Evolutionary conservation across 2,329 filamentous ascomycete genomes (phyloP).

Genomic region (Phaeosphaeriaceae sp.): DNA sequence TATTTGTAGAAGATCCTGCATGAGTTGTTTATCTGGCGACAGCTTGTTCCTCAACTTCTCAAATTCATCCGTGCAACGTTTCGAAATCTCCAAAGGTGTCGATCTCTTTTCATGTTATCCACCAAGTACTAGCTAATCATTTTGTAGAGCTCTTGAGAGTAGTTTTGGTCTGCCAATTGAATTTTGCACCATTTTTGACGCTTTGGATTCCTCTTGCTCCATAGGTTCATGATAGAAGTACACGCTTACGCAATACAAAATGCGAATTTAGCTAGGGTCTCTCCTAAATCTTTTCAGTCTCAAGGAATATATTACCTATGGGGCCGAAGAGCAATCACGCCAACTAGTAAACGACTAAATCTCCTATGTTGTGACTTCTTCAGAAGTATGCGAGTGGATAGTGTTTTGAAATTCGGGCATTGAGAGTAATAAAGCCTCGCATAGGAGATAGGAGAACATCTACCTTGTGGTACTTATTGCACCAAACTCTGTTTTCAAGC

Average conservation of each 20-base stretch:
- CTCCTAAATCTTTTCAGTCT: too few relatives aligned
- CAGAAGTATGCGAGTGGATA: too few relatives aligned
- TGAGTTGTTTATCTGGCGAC: slow-evolving; percentile 2
- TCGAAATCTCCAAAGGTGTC: background rate
- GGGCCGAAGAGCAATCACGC: too few relatives aligned
- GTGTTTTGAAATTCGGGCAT: too few relatives aligned
- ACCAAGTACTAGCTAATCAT: slow-evolving; percentile 8
- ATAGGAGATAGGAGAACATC: too few relatives aligned
- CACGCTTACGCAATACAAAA: slow-evolving; percentile 20
- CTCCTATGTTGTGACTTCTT: too few relatives aligned
- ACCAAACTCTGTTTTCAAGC: too few relatives aligned
- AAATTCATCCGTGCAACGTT: slow-evolving; percentile 4
- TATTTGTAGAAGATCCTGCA: slow-evolving; percentile 1
- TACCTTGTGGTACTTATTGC: too few relatives aligned
- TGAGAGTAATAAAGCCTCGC: too few relatives aligned
- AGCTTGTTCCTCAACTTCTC: background rate
- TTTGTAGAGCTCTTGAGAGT: slow-evolving; percentile 11
- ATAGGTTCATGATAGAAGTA: slow-evolving; percentile 2
- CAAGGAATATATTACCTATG: too few relatives aligned
- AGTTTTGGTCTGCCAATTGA: slow-evolving; percentile 11
- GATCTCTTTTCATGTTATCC: slow-evolving; percentile 1
- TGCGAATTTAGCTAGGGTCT: too few relatives aligned
- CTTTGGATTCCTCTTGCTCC: slow-evolving; percentile 5
- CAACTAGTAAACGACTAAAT: too few relatives aligned
- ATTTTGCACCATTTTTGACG: slow-evolving; percentile 9